A percentile compares a stretch with the other conserved stretches of the same genome.
Conservation (phyloP, 495 filamentous ascomycete genomes). For the Aspergillus bridgeri region DNA sequence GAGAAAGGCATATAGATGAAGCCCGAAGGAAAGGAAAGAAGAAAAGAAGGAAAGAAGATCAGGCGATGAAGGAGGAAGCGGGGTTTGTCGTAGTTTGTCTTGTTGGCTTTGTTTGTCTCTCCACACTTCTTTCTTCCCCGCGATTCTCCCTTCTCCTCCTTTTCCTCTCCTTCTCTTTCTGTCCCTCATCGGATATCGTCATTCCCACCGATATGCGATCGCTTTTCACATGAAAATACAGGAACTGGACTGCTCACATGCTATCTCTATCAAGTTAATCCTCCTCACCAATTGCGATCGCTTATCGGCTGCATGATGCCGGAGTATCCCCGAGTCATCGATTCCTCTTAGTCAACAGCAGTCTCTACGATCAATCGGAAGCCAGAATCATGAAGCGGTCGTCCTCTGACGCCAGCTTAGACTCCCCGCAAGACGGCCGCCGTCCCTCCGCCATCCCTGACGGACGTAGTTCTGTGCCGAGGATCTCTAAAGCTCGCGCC, state of each 20-base stretch:
- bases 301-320: slow-evolving; percentile 27
- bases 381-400: slow-evolving; percentile 39
- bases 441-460: slow-evolving; percentile 20
- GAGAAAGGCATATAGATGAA: not conserved
- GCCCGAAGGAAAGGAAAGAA: not conserved
- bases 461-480: slow-evolving; percentile 26
- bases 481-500: slow-evolving; percentile 47
- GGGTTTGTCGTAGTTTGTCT: not conserved
- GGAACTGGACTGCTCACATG: too few species aligned
- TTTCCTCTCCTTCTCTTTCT: not conserved
- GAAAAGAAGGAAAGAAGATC: too few species aligned
- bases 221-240: too few species aligned
- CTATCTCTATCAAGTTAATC: too few species aligned
- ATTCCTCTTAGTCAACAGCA: slow-evolving; percentile 8
- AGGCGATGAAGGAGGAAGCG: not conserved
- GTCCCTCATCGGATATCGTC: not conserved
- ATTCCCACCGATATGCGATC: not conserved
- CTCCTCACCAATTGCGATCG: slow-evolving; percentile 3
- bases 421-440: slow-evolving; percentile 27
- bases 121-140: not conserved
- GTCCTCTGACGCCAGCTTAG: slow-evolving; percentile 38
- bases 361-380: slow-evolving; percentile 21
- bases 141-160: not conserved
- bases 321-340: slow-evolving; percentile 39
- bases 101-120: not conserved